Evolutionary conservation across 1,284 basidiomycete species (phyloP), one percentile per base, ranked within the genome.

Genomic region (Tilletia walkeri): DNA sequence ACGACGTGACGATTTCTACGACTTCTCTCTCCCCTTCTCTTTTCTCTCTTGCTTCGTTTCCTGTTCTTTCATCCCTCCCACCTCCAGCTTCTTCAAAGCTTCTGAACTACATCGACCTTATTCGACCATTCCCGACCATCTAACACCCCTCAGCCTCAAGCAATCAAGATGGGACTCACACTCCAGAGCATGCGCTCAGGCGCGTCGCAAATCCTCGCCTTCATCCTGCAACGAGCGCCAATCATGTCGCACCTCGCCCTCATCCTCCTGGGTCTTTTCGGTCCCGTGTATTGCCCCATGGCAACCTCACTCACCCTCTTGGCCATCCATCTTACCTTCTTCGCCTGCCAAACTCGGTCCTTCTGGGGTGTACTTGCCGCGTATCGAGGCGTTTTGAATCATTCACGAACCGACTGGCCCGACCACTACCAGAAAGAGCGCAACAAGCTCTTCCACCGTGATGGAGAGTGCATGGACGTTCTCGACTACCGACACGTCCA

Each of bases 171-270:
- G 50, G 50, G 20, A 53, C 18, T 24, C 50, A 18, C 50, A 24
- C 1, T 53, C 6, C 16, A 18, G 50, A 53, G 6, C 16, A 7
- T 53, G 50, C 50, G 50, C 50, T n/a, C 50, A 18, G 50, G 50
- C 50, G 59, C 38, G 34, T 63, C 59, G 36, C 16, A 9, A 24
- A 36, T 66, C 0, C 71, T 78, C 69, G 63, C 67, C 36, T 68
- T 48, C 69, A 50, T 75, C 34, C 71, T 82, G 24, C 82, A 84
- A 71, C 78, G 82, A 1, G 50, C 78, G 18, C 81, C 82, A 10
- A 76, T 81, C 70, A 65, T 78, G 49, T 66, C 76, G 3, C 82
- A 84, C 71, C 14, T 77, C 66, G 63, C 67, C 49, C 65, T 82
- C 63, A 47, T 70, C 48, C 38, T 70, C 30, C 68, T 72, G 16